A percentile compares a stretch with the other conserved stretches of the same genome.
phyloP scores from a whole-genome alignment of 805 yeast species.

The Lachancea waltii region DNA sequence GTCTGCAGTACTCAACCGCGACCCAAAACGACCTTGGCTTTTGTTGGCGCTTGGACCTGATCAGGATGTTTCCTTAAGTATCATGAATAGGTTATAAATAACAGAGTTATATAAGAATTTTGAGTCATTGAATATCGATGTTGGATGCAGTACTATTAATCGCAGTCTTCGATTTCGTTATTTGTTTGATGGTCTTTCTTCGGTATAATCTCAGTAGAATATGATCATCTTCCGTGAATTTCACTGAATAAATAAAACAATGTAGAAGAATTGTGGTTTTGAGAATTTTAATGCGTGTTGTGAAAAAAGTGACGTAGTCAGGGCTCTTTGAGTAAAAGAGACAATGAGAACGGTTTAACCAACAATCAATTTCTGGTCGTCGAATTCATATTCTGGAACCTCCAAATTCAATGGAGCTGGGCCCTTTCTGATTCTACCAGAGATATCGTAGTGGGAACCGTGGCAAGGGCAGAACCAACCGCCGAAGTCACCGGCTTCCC shows the following conservation, averaged over 20 bases:
- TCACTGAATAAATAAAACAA: conserved; percentile 6
- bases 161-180: background rate
- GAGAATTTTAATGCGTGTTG: background rate
- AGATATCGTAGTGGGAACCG: conserved; percentile 99
- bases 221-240: conserved; percentile 3
- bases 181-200: background rate
- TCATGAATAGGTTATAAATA: conserved; percentile 11
- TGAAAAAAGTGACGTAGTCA: background rate
- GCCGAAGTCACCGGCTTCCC: conserved; percentile 99
- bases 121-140: conserved; percentile 4
- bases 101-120: conserved; percentile 6
- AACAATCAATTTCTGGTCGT: conserved; percentile 74
- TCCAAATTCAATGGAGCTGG: conserved; percentile 99
- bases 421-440: conserved; percentile 99
- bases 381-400: conserved; percentile 86
- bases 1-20: too few relatives aligned
- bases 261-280: background rate
- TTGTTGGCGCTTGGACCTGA: too few relatives aligned
- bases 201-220: conserved; percentile 5
- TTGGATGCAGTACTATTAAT: background rate
- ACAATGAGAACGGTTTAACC: conserved; percentile 49
- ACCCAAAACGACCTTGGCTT: too few relatives aligned
- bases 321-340: background rate
- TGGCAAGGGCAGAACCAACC: conserved; percentile 99
- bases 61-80: conserved; percentile 4